These are phyloP conservation scores for Taphrina deformans DNA, from an alignment of 1,139 yeast species.

Conservation along the genomic window DNA sequence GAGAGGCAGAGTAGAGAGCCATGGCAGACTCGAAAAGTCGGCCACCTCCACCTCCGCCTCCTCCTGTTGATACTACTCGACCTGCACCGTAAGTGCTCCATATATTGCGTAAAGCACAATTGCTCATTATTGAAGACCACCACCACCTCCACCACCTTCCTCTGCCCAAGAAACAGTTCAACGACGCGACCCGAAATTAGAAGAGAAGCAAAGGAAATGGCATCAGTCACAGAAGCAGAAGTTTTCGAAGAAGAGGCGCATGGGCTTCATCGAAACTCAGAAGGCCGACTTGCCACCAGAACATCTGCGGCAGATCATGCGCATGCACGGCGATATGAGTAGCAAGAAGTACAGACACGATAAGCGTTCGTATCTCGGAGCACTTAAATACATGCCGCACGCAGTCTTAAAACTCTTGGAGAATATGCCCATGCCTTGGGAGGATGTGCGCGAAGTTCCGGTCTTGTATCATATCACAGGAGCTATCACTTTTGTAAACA, in stretches of 20 bases:
- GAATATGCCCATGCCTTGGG: slow-evolving; percentile 99
- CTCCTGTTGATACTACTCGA: not conserved
- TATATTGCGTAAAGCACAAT: too few relatives aligned
- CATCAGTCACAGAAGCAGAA: slow-evolving; percentile 62
- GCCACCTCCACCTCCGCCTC: slow-evolving; percentile 8
- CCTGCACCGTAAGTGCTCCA: slow-evolving; percentile 13
- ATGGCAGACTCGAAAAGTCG: not conserved
- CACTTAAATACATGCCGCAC: slow-evolving; percentile 92
- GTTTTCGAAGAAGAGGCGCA: slow-evolving; percentile 49
- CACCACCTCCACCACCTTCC: slow-evolving; percentile 38
- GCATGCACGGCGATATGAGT: slow-evolving; percentile 82
- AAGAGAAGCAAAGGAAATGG: slow-evolving; percentile 62
- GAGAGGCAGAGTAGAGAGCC: not conserved
- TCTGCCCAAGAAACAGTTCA: slow-evolving; percentile 30
- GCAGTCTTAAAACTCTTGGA: slow-evolving; percentile 85
- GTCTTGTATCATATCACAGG: slow-evolving; percentile 90
- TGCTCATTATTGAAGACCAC: not conserved
- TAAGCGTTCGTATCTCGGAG: slow-evolving; percentile 84
- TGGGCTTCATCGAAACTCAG: slow-evolving; percentile 54
- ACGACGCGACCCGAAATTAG: slow-evolving; percentile 39
- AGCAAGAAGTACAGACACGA: slow-evolving; percentile 80
- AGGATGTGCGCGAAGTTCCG: slow-evolving; percentile 74
- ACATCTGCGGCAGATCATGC: slow-evolving; percentile 72
- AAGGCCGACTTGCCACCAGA: slow-evolving; percentile 93
- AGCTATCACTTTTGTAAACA: slow-evolving; percentile 93